Base-by-base conservation (phyloP, 192 early-diverging fungal genomes). In the Rhizophagus clarus region DNA sequence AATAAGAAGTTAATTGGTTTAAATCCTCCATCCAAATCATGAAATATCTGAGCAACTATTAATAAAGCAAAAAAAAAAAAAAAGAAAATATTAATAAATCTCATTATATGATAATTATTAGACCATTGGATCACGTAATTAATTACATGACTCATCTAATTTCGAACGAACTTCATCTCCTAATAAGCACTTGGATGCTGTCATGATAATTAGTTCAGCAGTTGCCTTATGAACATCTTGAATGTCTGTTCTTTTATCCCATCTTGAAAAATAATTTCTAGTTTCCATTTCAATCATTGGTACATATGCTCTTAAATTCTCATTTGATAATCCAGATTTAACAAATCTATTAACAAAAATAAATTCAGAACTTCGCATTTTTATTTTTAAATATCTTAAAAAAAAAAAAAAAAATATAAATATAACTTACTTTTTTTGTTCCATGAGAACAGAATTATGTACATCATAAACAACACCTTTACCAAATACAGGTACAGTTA, bases 381-480 rank as follows among this genome's bases (percentile, higher is more conserved):
- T 51, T 28, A 3, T 31, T 11, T n/a, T 40, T 70, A 31, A 32
- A n/a, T 3, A 51, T 6, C 37, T 5, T 40, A 7, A 11, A 69
- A 37, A 47, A 28, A 49, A 49, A 64, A n/a, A n/a, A n/a, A n/a
- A n/a, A n/a, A n/a, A n/a, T n/a, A n/a, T n/a, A n/a, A 37, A 17
- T 45, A 12, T 45, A 29, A n/a, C 74, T 67, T 82, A 92, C 93
- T 88, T 96, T 89, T 99, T 99, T 87, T 99, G 97, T 87, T 99
- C 96, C 97, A 99, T 98, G 79, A 99, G 92, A 67, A 96, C 88
- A 47, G 90, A 79, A 85, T 98, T 97, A 32, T 90, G 91, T 62
- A 95, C 95, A 85, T 99, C 97, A 88, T 99, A 99, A 40, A 99
- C 97, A 62, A 99, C 97, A 60, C 94, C 96, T 74, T 86, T 87